These are phyloP conservation scores for Stachybotrys elegans DNA, from an alignment of 2,329 filamentous ascomycete species.

Conservation along the genomic window DNA sequence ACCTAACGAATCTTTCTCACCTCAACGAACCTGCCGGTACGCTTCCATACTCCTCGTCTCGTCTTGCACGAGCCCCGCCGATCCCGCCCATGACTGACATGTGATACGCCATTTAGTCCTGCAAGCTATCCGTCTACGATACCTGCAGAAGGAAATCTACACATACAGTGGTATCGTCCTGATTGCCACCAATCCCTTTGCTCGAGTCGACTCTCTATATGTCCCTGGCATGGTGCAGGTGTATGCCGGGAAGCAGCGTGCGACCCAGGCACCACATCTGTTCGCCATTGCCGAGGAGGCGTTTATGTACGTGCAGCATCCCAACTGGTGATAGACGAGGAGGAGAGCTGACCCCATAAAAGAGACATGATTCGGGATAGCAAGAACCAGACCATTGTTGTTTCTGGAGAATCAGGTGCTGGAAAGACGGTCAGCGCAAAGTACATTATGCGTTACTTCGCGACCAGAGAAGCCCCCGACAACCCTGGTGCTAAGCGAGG, in stretches of 20 bases:
- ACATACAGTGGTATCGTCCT: conserved; percentile 98
- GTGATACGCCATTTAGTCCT: conserved; percentile 56
- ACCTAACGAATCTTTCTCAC: conserved; percentile 95
- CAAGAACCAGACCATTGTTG: conserved; percentile 96
- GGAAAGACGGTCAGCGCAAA: conserved; percentile 99
- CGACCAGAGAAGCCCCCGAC: conserved; percentile 90
- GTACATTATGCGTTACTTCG: conserved; percentile 99
- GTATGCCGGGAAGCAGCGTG: conserved; percentile 93
- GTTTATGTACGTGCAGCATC: conserved; percentile 66
- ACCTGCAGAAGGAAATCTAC: conserved; percentile 98
- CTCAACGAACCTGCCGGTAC: conserved; percentile 95
- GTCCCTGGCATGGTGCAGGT: conserved; percentile 99
- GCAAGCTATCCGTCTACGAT: conserved; percentile 95
- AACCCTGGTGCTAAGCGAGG: conserved; percentile 74
- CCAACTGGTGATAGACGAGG: not conserved
- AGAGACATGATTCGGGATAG: conserved; percentile 95
- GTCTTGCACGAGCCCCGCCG: too few relatives aligned
- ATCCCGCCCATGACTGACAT: not conserved
- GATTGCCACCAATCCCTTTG: conserved; percentile 97
- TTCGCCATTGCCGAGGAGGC: conserved; percentile 99
- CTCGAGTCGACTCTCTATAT: conserved; percentile 94
- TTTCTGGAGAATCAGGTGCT: conserved; percentile 98
- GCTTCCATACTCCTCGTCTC: conserved; percentile 5
- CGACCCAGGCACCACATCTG: conserved; percentile 93
- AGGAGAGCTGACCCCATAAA: conserved; percentile 1